Conservation (phyloP, 257 asterid genomes). For the Penstemon newberryi region DNA sequence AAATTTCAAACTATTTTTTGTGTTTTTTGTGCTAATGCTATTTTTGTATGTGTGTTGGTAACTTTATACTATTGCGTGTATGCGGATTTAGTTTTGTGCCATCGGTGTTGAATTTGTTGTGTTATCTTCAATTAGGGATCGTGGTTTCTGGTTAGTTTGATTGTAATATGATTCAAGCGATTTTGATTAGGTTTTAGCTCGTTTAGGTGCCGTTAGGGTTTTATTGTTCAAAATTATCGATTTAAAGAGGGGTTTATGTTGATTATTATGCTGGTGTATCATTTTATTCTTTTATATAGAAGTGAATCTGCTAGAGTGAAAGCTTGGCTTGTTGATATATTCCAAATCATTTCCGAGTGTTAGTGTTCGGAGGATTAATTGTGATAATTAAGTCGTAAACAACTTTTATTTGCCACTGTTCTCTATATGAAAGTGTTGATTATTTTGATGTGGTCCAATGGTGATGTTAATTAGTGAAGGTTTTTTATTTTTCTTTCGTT, state of each 20-base stretch:
- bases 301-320: not conserved
- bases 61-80: not conserved
- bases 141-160: slow-evolving; percentile 15
- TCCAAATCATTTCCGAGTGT: not conserved
- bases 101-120: slow-evolving; percentile 23
- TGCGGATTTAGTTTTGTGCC: slow-evolving; percentile 10
- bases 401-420: not conserved
- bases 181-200: slow-evolving; percentile 14
- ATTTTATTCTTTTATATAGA: not conserved
- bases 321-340: not conserved
- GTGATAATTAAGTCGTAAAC: not conserved
- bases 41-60: not conserved
- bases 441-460: not conserved
- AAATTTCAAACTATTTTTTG: not conserved
- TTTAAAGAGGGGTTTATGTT: not conserved
- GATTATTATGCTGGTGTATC: not conserved
- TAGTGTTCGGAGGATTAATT: not conserved
- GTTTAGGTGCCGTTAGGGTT: slow-evolving; percentile 30
- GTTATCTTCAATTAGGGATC: slow-evolving; percentile 20
- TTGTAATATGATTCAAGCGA: slow-evolving; percentile 19
- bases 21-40: not conserved
- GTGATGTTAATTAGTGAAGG: slow-evolving; percentile 3
- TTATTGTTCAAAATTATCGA: slow-evolving; percentile 16
- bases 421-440: not conserved
- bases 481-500: not conserved